phyloP scores from a whole-genome alignment of 1,284 basidiomycete species.

The Cryptococcus sp. region DNA sequence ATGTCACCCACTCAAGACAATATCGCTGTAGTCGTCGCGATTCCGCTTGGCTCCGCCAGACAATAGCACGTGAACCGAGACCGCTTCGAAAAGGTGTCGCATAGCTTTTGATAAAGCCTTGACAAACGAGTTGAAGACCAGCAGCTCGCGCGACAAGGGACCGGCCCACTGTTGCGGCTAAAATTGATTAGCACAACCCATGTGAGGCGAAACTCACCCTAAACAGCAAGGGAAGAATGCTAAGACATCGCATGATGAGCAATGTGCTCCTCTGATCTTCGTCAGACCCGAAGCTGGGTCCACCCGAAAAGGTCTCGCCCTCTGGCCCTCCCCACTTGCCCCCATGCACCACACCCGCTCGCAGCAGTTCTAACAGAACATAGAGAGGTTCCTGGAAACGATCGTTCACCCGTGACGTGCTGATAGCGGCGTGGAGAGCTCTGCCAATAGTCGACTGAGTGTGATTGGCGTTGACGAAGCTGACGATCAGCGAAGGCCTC shows the following conservation, averaged over 20 bases:
- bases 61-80: slow-evolving; percentile 87
- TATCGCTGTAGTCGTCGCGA: slow-evolving; percentile 89
- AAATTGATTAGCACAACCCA: background rate
- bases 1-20: slow-evolving; percentile 63
- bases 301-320: slow-evolving; percentile 77
- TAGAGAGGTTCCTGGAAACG: slow-evolving; percentile 98
- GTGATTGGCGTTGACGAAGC: slow-evolving; percentile 83
- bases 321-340: slow-evolving; percentile 75
- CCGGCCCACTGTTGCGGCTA: slow-evolving; percentile 87
- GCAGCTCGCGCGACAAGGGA: slow-evolving; percentile 88
- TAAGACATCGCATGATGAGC: slow-evolving; percentile 92
- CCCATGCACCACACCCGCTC: slow-evolving; percentile 93
- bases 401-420: slow-evolving; percentile 81
- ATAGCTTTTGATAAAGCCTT: slow-evolving; percentile 85
- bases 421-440: slow-evolving; percentile 81
- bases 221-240: slow-evolving; percentile 89
- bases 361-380: slow-evolving; percentile 85
- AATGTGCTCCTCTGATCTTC: slow-evolving; percentile 90
- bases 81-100: slow-evolving; percentile 86
- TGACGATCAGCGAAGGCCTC: slow-evolving; percentile 13
- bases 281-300: slow-evolving; percentile 88
- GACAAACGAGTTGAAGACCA: slow-evolving; percentile 98
- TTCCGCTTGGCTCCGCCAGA: slow-evolving; percentile 80
- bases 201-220: slow-evolving; percentile 62
- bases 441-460: slow-evolving; percentile 86